Evolutionary conservation across 2,329 filamentous ascomycete genomes (phyloP), one percentile per base, ranked within the genome.

Genomic region (Pestalotiopsis sp.): DNA sequence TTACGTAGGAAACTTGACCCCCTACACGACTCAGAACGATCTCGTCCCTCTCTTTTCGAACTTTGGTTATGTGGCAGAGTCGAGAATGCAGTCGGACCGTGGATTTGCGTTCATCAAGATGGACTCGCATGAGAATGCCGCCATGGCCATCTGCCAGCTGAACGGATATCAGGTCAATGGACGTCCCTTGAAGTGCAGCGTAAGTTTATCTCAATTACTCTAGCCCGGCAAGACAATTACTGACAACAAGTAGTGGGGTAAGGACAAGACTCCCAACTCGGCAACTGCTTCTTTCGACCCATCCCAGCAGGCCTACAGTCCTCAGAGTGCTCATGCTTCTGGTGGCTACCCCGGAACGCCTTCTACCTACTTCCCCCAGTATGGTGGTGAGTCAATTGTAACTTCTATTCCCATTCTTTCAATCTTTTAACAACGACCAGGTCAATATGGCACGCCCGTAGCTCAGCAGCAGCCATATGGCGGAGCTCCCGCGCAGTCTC

Each of bases 81-180:
- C 95, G 65, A 93, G 96, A 70, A 97, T 99, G 88, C 96, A 99
- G 83, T 94, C 96, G 67, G 96, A 99, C 80, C 93, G 96, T 74
- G 96, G 96, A 14, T 99, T 99, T 80, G 94, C 96, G 7, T 99
- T 99, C 81, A 94, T 99, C 82, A 99, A 99, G 87, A 97, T 99
- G 95, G 96, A 99, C 80, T 92, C 91, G 6, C 96, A 99, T 78
- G 96, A 99, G 84, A 98, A 98, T 78, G 96, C 96, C 3, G 95
- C 96, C 67, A 97, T 97, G 92, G 94, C 95, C 41, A 99, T 99
- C 78, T 99, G 96, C 83, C 95, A 98, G 80, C 88, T 99, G 78
- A 98, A 95, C 76, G 95, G 95, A 39, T 99, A 98, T 85, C 97
- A 98, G 74, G 95, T 99, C 76, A 98, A 99, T 77, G 96, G 96